Evolutionary conservation across 1,284 basidiomycete species (phyloP).

Genomic region (Ceratobasidium sp.): DNA sequence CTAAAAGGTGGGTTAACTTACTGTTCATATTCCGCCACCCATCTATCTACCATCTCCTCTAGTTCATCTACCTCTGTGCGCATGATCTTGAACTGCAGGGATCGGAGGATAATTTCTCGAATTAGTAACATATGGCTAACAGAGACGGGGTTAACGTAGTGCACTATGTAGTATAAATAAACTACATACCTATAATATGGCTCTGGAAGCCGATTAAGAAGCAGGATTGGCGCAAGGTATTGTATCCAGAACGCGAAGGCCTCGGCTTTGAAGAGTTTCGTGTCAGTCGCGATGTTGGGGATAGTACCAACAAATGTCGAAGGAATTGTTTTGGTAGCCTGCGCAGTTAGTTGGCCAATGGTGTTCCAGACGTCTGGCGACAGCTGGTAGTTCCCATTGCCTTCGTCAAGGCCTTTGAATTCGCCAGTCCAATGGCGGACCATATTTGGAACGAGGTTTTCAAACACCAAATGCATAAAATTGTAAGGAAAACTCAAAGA

Average conservation of each 20-base stretch:
- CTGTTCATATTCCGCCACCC: constrained; percentile 44
- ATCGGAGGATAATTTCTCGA: constrained; percentile 27
- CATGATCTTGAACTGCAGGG: constrained; percentile 24
- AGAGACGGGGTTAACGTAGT: neutral
- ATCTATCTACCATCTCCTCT: constrained; percentile 9
- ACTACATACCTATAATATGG: constrained; percentile 54
- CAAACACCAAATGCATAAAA: constrained; percentile 47
- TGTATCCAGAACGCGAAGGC: constrained; percentile 40
- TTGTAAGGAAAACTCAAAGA: constrained; percentile 40
- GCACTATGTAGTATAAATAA: constrained; percentile 26
- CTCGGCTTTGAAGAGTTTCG: constrained; percentile 44
- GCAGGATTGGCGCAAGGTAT: no score
- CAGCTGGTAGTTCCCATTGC: constrained; percentile 9
- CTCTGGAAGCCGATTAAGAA: constrained; percentile 2
- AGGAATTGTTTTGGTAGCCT: no score
- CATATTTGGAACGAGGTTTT: constrained; percentile 46
- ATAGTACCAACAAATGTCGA: constrained; percentile 42
- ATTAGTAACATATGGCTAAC: constrained; percentile 37
- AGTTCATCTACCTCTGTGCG: constrained; percentile 10
- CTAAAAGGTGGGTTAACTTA: constrained; percentile 4
- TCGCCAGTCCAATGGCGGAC: no score
- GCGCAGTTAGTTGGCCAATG: neutral
- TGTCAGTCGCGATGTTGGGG: constrained; percentile 36
- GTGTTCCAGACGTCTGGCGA: no score
- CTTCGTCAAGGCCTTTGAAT: constrained; percentile 34